phyloP scores from a whole-genome alignment of 169 alveolate species.

The Plasmodium knowlesi region DNA sequence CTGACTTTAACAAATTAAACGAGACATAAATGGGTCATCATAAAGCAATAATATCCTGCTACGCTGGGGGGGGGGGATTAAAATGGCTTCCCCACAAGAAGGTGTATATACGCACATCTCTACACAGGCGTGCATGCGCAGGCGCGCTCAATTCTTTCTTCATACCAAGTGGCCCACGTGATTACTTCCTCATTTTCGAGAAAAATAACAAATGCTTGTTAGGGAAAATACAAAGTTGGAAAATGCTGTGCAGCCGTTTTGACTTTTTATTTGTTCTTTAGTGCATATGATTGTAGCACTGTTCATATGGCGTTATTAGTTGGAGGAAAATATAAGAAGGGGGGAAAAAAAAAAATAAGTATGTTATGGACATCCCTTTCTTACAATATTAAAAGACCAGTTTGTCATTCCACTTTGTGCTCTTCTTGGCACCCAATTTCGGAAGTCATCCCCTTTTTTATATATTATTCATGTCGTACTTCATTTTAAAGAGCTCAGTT shows the following conservation, averaged over 20 bases:
- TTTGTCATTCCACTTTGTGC: not conserved
- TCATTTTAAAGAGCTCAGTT: slow-evolving; percentile 84
- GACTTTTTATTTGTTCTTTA: not conserved
- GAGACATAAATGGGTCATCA: not conserved
- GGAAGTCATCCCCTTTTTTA: slow-evolving; percentile 12
- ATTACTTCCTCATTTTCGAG: not conserved
- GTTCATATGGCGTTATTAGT: not conserved
- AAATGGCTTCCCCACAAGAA: not conserved
- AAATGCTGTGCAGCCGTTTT: not conserved
- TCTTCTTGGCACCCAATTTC: not conserved
- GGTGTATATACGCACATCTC: not conserved
- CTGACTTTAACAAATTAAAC: not conserved
- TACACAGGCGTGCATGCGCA: not conserved
- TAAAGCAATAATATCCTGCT: not conserved
- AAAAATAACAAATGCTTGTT: not conserved
- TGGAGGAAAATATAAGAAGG: not conserved
- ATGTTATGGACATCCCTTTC: not conserved
- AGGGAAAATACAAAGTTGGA: not conserved
- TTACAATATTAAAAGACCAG: not conserved
- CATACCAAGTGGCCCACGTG: not conserved
- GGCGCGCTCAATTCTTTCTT: not conserved
- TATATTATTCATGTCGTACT: slow-evolving; percentile 77
- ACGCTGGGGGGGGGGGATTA: not conserved
- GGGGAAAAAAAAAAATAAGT: not conserved
- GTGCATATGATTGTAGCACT: not conserved